phyloP scores from a whole-genome alignment of 1,139 yeast genomes.

The Pichia sp. region DNA sequence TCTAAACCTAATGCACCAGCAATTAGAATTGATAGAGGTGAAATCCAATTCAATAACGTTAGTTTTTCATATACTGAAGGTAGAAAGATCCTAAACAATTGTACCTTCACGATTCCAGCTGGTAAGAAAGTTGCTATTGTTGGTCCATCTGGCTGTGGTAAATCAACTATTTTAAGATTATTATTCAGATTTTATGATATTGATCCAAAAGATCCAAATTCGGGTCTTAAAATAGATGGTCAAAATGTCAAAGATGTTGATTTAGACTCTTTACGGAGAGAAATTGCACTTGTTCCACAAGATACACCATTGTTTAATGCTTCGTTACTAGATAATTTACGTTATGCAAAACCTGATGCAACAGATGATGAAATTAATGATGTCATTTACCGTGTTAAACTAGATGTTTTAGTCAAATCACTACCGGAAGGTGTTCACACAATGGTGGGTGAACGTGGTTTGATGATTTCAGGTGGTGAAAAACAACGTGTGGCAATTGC shows the following conservation, averaged over 20 bases:
- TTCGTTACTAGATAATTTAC: slow-evolving; percentile 75
- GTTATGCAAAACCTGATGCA: slow-evolving; percentile 78
- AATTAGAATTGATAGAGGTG: slow-evolving; percentile 53
- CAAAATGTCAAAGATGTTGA: slow-evolving; percentile 77
- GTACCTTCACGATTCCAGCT: slow-evolving; percentile 79
- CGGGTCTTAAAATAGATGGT: slow-evolving; percentile 80
- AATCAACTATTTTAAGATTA: slow-evolving; percentile 78
- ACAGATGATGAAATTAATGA: slow-evolving; percentile 61
- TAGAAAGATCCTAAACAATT: slow-evolving; percentile 76
- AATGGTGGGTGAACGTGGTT: slow-evolving; percentile 94
- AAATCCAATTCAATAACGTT: slow-evolving; percentile 83
- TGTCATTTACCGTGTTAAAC: slow-evolving; percentile 64
- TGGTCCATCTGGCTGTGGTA: slow-evolving; percentile 94
- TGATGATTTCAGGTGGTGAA: slow-evolving; percentile 99
- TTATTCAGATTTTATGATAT: slow-evolving; percentile 90
- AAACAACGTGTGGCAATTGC: slow-evolving; percentile 94
- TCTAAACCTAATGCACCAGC: slow-evolving; percentile 60
- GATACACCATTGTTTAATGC: slow-evolving; percentile 96
- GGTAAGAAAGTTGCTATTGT: slow-evolving; percentile 90
- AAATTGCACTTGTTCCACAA: slow-evolving; percentile 93
- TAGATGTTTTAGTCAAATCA: slow-evolving; percentile 55
- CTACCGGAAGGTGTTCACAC: slow-evolving; percentile 83
- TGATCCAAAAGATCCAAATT: slow-evolving; percentile 35
- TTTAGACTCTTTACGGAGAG: slow-evolving; percentile 63
- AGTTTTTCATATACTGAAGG: slow-evolving; percentile 88